A percentile compares a stretch with the other conserved stretches of the same genome.
phyloP scores from a whole-genome alignment of 208 protist genomes.

The Leishmania amazonensis region DNA sequence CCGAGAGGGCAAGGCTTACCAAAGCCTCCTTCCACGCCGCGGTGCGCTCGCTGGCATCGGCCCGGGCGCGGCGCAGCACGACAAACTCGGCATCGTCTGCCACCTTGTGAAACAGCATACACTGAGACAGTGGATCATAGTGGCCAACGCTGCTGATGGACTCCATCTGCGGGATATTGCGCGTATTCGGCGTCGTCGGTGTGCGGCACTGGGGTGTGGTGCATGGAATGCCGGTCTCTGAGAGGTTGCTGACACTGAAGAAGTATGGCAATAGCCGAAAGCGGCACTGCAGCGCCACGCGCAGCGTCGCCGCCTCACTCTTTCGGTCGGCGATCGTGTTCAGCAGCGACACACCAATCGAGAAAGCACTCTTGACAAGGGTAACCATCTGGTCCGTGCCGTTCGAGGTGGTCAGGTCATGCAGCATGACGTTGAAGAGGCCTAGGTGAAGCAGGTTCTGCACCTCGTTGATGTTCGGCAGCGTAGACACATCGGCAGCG shows the following conservation, averaged over 20 bases:
- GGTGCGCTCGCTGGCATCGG: constrained; percentile 25
- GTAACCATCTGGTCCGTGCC: constrained; percentile 72
- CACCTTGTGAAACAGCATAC: constrained; percentile 57
- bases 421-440: constrained; percentile 81
- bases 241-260: constrained; percentile 58
- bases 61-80: constrained; percentile 52
- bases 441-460: constrained; percentile 66
- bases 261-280: constrained; percentile 77
- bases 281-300: constrained; percentile 62
- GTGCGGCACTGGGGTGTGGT: constrained; percentile 41
- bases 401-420: constrained; percentile 50
- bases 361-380: constrained; percentile 59
- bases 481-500: constrained; percentile 32
- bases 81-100: constrained; percentile 66
- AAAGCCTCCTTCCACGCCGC: constrained; percentile 51
- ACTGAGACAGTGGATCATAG: constrained; percentile 73
- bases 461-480: constrained; percentile 53
- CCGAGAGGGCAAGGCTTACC: constrained; percentile 45
- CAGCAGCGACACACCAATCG: constrained; percentile 42
- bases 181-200: constrained; percentile 43
- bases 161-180: constrained; percentile 60
- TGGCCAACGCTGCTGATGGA: constrained; percentile 52
- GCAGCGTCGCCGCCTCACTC: constrained; percentile 42
- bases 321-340: constrained; percentile 41
- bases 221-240: constrained; percentile 45